These are phyloP conservation scores for Albugo candida DNA, from an alignment of 352 stramenopile species.

Conservation along the genomic window DNA sequence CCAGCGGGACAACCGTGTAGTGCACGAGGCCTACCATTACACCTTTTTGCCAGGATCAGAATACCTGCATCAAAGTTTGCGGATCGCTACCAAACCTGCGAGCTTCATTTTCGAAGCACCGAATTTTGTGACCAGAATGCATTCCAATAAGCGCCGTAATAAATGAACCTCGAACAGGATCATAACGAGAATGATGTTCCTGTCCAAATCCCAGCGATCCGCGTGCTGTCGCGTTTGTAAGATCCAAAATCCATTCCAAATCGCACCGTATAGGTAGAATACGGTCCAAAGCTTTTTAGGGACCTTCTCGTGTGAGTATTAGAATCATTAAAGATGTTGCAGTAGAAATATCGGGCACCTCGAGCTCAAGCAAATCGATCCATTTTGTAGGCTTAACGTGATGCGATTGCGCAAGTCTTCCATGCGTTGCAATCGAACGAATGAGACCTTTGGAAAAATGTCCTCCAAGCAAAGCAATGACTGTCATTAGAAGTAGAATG, in stretches of 20 bases:
- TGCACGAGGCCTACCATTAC: conserved; percentile 32
- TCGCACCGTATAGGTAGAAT: conserved; percentile 42
- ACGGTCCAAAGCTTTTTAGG: conserved; percentile 20
- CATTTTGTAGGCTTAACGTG: too few species aligned
- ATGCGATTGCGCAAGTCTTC: too few species aligned
- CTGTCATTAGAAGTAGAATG: too few species aligned
- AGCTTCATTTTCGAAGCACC: conserved; percentile 38
- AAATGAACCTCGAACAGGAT: conserved; percentile 32
- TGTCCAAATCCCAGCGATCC: too few species aligned
- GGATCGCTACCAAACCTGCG: conserved; percentile 4
- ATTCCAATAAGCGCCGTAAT: conserved; percentile 35
- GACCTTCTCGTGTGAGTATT: too few species aligned
- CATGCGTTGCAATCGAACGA: too few species aligned
- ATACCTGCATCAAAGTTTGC: conserved; percentile 1
- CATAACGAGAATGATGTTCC: conserved; percentile 20
- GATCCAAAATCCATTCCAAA: conserved; percentile 22
- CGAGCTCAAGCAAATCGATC: too few species aligned
- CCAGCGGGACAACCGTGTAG: conserved; percentile 30
- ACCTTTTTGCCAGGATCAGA: conserved; percentile 9
- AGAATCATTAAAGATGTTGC: too few species aligned
- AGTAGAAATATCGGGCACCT: too few species aligned
- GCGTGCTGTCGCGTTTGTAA: conserved; percentile 7
- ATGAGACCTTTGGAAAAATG: too few species aligned
- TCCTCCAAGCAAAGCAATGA: too few species aligned
- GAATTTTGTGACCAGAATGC: conserved; percentile 40